These are phyloP conservation scores for Colletotrichum falcatum DNA, from an alignment of 2,329 filamentous ascomycete genomes.

Conservation along the genomic window DNA sequence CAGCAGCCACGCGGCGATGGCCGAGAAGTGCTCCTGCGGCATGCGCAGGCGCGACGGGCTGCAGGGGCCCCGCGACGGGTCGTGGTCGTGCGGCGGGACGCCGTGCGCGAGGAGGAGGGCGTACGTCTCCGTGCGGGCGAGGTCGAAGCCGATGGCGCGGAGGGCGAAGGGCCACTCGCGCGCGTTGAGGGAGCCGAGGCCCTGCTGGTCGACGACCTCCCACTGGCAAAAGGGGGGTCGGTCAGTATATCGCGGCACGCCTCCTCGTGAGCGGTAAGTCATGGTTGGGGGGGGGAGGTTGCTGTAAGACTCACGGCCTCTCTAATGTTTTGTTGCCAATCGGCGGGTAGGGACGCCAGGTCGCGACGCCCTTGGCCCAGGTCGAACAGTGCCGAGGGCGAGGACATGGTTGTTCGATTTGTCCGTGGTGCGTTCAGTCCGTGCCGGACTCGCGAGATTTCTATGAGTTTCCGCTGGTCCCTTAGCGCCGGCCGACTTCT, in stretches of 20 bases:
- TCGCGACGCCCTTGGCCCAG: constrained; percentile 41
- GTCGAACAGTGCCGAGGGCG: constrained; percentile 38
- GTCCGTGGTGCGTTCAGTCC: background rate
- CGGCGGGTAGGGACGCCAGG: constrained; percentile 36
- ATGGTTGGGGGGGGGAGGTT: too few species aligned
- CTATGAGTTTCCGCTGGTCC: background rate
- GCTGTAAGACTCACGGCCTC: constrained; percentile 33
- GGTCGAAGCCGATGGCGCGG: constrained; percentile 93
- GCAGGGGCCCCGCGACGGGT: constrained; percentile 58
- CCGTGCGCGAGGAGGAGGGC: constrained; percentile 85
- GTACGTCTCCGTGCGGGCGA: constrained; percentile 88
- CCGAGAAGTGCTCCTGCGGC: constrained; percentile 78
- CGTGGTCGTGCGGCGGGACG: constrained; percentile 71
- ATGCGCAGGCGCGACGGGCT: constrained; percentile 78
- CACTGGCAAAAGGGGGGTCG: constrained; percentile 67
- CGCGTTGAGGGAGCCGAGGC: constrained; percentile 94
- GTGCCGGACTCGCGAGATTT: constrained; percentile 1
- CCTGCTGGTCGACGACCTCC: constrained; percentile 95
- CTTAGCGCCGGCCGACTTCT: background rate
- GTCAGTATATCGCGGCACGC: background rate
- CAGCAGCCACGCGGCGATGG: constrained; percentile 83
- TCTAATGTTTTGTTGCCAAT: constrained; percentile 43
- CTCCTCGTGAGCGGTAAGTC: background rate
- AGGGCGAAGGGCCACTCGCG: constrained; percentile 98
- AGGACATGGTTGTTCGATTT: constrained; percentile 26